Conservation (phyloP, 2,329 filamentous ascomycete species). For the Paecilomyces fulvus region DNA sequence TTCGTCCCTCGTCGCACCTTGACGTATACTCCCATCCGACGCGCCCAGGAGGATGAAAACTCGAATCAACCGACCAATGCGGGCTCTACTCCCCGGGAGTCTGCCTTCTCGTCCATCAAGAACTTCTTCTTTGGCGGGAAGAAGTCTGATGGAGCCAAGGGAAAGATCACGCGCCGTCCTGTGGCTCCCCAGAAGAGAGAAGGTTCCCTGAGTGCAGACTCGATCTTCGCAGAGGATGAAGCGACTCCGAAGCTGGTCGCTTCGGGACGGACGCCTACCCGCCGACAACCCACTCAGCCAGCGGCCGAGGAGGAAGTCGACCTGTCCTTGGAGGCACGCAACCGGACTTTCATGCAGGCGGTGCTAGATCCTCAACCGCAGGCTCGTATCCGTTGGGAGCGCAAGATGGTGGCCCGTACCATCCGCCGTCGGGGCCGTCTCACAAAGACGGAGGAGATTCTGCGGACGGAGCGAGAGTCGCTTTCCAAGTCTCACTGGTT, state of each 20-base stretch:
- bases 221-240: constrained; percentile 35
- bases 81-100: constrained; percentile 11
- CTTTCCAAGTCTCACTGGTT: constrained; percentile 60
- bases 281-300: constrained; percentile 10
- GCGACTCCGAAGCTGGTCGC: constrained; percentile 15
- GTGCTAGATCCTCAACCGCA: constrained; percentile 68
- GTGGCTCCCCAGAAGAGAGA: constrained; percentile 23
- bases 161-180: constrained; percentile 19
- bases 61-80: not conserved
- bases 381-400: constrained; percentile 65
- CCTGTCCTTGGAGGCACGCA: constrained; percentile 27
- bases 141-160: constrained; percentile 16
- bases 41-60: constrained; percentile 18
- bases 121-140: constrained; percentile 22
- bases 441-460: constrained; percentile 57
- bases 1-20: constrained; percentile 29
- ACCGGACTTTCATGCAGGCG: constrained; percentile 49
- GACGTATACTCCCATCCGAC: constrained; percentile 21
- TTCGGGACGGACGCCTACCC: constrained; percentile 17
- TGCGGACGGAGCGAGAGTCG: constrained; percentile 54
- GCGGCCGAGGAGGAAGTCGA: constrained; percentile 6
- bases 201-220: constrained; percentile 28
- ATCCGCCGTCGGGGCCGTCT: constrained; percentile 61
- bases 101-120: constrained; percentile 25
- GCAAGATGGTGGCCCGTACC: constrained; percentile 73